phyloP scores from a whole-genome alignment of 1,284 basidiomycete species.

The Cutaneotrichosporon daszewskae region DNA sequence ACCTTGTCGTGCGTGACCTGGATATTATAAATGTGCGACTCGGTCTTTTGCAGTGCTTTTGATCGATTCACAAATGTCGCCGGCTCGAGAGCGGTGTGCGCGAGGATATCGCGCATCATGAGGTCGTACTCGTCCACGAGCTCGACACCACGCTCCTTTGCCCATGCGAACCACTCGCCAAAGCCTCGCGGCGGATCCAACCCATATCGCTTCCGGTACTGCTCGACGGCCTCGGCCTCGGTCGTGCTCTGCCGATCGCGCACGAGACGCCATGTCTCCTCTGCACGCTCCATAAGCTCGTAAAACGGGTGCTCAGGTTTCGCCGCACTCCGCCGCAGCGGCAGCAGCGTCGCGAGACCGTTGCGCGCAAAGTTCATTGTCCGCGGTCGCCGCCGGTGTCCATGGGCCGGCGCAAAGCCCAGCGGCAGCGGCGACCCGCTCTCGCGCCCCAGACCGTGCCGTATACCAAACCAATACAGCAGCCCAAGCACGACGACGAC shows the following conservation, averaged over 20 bases:
- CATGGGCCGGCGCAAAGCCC: conserved; percentile 34
- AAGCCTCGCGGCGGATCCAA: conserved; percentile 49
- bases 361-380: conserved; percentile 19
- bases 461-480: conserved; percentile 46
- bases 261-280: conserved; percentile 31
- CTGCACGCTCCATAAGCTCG: conserved; percentile 46
- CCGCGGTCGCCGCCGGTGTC: conserved; percentile 24
- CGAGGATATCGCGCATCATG: conserved; percentile 42
- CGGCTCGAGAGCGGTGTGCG: conserved; percentile 43
- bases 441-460: conserved; percentile 43
- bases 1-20: conserved; percentile 25
- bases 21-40: conserved; percentile 37
- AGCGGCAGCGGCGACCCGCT: conserved; percentile 30
- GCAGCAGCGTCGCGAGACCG: conserved; percentile 11
- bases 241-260: conserved; percentile 52
- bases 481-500: conserved; percentile 39
- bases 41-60: conserved; percentile 1
- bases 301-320: conserved; percentile 41
- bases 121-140: conserved; percentile 64
- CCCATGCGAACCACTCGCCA: conserved; percentile 56
- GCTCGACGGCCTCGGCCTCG: conserved; percentile 53
- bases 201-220: conserved; percentile 56
- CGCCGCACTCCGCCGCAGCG: conserved; percentile 2
- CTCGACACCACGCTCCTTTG: conserved; percentile 61
- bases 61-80: conserved; percentile 32